Base-by-base conservation (phyloP, 2,329 filamentous ascomycete genomes). In the Talaromyces pinophilus region DNA sequence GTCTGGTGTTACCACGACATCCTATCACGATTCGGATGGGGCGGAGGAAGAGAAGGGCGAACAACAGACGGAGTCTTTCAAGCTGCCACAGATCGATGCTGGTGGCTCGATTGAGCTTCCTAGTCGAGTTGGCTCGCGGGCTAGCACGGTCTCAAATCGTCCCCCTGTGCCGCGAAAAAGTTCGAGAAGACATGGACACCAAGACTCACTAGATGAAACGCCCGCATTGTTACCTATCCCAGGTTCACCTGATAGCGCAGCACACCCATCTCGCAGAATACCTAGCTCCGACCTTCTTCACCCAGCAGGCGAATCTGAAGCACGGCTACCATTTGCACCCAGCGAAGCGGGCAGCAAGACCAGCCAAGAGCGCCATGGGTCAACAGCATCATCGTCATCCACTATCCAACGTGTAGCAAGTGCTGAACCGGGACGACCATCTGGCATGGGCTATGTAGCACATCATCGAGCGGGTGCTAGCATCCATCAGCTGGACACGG, bases 41-140 rank as follows among this genome's bases (percentile, higher is more conserved):
- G 19, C 55, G 22, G 50, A 52, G 69, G 28, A 61, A 44, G 52
- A 62, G 22, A 67, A 67, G 22, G 63, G 62, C 38, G 69, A 69
- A 25, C 40, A 59, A 25, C 65, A 62, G 50, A 63, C 62, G 46
- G 69, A 63, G 33, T 50, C 66, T 19, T 86, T 88, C 1, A 79
- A 82, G 3, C 77, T 92, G 44, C 89, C 88, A 0, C 83, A 84
- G 3, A 83, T 90, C 28, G 85, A 88, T 66, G 80, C 83, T 0
- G 85, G 84, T 15, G 86, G 83, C 65, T 84, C 81, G 48, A 87
- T 92, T 66, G 86, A 87, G 63, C 73, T 91, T 35, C 88, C 88
- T 1, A 90, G 86, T 73, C 84, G 89, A 28, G 81, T 86, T 50
- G 84, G 84, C 17, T 90, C 88, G 2, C 87, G 84, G 69, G 83